phyloP scores from a whole-genome alignment of 208 protist genomes.

The Trypanosomatidae sp. region DNA sequence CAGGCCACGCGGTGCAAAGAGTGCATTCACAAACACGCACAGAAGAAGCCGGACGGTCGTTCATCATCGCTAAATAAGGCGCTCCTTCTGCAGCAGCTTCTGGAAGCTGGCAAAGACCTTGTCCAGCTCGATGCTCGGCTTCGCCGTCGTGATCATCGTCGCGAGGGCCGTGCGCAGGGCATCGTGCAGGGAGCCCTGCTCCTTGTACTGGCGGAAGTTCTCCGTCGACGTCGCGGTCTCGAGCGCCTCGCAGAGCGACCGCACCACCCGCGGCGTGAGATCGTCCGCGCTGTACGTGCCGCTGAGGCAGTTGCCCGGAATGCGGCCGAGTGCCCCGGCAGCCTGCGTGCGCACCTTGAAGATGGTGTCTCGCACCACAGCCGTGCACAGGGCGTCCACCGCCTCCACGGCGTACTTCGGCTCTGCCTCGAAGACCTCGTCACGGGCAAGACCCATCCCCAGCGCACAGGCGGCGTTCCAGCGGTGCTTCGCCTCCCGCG shows the following conservation, averaged over 20 bases:
- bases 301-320: slow-evolving; percentile 25
- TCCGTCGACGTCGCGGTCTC: slow-evolving; percentile 48
- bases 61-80: slow-evolving; percentile 32
- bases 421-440: slow-evolving; percentile 70
- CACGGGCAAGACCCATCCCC: slow-evolving; percentile 49
- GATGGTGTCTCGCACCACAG: slow-evolving; percentile 59
- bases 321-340: slow-evolving; percentile 46
- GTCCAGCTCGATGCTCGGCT: slow-evolving; percentile 52
- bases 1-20: too few species aligned
- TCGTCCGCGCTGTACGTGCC: slow-evolving; percentile 38
- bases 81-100: slow-evolving; percentile 41
- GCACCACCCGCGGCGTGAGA: slow-evolving; percentile 46
- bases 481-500: slow-evolving; percentile 65
- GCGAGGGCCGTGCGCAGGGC: slow-evolving; percentile 41
- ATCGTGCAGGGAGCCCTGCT: slow-evolving; percentile 51
- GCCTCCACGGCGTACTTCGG: slow-evolving; percentile 44
- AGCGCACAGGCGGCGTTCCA: slow-evolving; percentile 81
- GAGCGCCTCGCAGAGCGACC: slow-evolving; percentile 59
- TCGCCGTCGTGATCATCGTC: slow-evolving; percentile 43
- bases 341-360: slow-evolving; percentile 87
- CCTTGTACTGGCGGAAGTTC: slow-evolving; percentile 67
- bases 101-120: slow-evolving; percentile 49
- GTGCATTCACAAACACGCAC: neutral
- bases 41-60: too few species aligned
- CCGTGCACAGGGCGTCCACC: slow-evolving; percentile 48